These are phyloP conservation scores for Dioscorea dumetorum DNA, from an alignment of 106 monocot species.

Conservation along the genomic window DNA sequence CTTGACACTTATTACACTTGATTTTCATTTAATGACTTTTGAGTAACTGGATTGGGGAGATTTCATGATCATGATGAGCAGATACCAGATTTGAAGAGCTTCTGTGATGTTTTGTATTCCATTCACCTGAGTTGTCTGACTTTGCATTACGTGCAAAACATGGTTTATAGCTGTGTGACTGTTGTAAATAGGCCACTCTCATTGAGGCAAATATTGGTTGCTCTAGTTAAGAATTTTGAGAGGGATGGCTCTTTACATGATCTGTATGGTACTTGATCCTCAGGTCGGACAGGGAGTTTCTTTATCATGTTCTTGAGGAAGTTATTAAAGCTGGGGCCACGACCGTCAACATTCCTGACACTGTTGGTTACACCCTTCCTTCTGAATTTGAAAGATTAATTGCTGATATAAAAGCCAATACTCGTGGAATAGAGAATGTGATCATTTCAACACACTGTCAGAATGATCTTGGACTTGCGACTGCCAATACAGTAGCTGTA, in stretches of 20 bases:
- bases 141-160: too few relatives aligned
- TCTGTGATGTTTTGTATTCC: too few relatives aligned
- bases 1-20: too few relatives aligned
- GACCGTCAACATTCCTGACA: conserved; percentile 90
- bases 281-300: conserved; percentile 83
- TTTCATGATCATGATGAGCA: too few relatives aligned
- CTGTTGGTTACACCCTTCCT: conserved; percentile 89
- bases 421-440: conserved; percentile 75
- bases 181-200: too few relatives aligned
- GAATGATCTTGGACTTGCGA: conserved; percentile 91
- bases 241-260: neutral
- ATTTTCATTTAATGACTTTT: too few relatives aligned
- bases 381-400: conserved; percentile 73
- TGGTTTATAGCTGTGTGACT: too few relatives aligned
- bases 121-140: too few relatives aligned
- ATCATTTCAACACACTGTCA: conserved; percentile 99
- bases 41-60: too few relatives aligned
- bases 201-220: too few relatives aligned
- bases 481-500: conserved; percentile 92
- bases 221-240: too few relatives aligned
- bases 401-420: conserved; percentile 76
- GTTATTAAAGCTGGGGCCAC: conserved; percentile 96
- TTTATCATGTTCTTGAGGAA: conserved; percentile 80
- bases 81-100: too few relatives aligned
- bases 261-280: neutral